These are phyloP conservation scores for Fusarium piperis DNA, from an alignment of 2,329 filamentous ascomycete species.

Conservation along the genomic window DNA sequence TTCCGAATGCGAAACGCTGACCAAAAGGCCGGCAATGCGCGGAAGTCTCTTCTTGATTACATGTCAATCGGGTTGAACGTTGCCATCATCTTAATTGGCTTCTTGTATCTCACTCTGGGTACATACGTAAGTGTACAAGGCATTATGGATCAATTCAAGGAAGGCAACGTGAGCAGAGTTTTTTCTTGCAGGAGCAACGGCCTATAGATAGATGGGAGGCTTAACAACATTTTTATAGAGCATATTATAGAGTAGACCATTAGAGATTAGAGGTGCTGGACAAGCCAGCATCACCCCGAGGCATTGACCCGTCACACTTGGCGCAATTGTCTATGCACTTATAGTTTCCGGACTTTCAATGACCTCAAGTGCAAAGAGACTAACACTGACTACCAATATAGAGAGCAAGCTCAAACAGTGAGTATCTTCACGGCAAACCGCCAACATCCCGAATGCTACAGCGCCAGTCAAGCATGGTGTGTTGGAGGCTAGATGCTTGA, in stretches of 20 bases:
- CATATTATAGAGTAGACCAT: neutral
- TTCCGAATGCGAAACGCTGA: slow-evolving; percentile 78
- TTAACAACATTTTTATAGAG: neutral
- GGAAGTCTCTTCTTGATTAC: slow-evolving; percentile 60
- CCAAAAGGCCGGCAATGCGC: slow-evolving; percentile 58
- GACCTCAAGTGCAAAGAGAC: neutral
- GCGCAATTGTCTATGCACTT: neutral
- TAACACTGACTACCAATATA: neutral
- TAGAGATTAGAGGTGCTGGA: neutral
- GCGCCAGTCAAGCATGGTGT: fast-evolving
- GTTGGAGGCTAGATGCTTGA: neutral
- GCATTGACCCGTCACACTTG: neutral
- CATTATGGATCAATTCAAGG: slow-evolving; percentile 78
- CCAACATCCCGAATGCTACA: neutral
- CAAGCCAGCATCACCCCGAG: neutral
- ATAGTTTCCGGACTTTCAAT: neutral
- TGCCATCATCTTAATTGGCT: slow-evolving; percentile 75
- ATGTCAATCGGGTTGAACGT: slow-evolving; percentile 74
- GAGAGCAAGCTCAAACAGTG: neutral
- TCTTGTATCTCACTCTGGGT: slow-evolving; percentile 82
- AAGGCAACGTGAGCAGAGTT: slow-evolving; percentile 71
- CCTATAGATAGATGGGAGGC: slow-evolving; percentile 50
- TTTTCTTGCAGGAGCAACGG: slow-evolving; percentile 82
- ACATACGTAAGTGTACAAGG: slow-evolving; percentile 82
- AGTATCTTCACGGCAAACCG: neutral